A percentile compares a stretch with the other conserved stretches of the same genome.
phyloP scores from a whole-genome alignment of 2,329 filamentous ascomycete genomes.

The Penicillium italicum region DNA sequence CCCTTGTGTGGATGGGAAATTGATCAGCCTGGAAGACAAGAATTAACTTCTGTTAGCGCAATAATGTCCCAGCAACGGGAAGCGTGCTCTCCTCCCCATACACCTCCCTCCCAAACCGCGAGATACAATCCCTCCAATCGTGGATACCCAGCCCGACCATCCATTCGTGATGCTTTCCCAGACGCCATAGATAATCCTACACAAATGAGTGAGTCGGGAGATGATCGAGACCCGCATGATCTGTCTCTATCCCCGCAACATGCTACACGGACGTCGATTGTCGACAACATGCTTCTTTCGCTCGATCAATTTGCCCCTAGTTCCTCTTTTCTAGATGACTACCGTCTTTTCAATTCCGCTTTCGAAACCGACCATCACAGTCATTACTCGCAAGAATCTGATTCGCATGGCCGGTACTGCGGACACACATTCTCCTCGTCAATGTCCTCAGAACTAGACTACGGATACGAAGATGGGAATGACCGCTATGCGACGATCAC shows the following conservation, averaged over 20 bases:
- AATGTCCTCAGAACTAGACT: conserved; percentile 55
- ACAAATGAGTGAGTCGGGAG: conserved; percentile 36
- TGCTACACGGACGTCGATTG: conserved; percentile 81
- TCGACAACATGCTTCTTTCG: conserved; percentile 92
- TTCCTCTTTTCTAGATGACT: conserved; percentile 36
- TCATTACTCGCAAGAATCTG: conserved; percentile 29
- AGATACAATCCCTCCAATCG: conserved; percentile 32
- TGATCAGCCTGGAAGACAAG: conserved; percentile 6
- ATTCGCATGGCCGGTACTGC: conserved; percentile 45
- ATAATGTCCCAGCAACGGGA: conserved; percentile 31
- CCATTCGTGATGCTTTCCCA: conserved; percentile 42
- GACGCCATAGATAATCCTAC: conserved; percentile 37
- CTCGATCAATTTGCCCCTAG: conserved; percentile 68
- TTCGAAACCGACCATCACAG: conserved; percentile 40
- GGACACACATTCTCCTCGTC: conserved; percentile 61
- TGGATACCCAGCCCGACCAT: conserved; percentile 28
- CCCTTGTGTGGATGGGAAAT: neutral
- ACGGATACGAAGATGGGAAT: conserved; percentile 36
- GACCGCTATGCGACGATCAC: conserved; percentile 43
- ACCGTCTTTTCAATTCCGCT: conserved; percentile 39
- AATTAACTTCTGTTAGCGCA: conserved; percentile 16
- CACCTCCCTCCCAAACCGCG: conserved; percentile 37
- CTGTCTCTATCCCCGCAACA: conserved; percentile 73
- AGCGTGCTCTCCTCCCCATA: conserved; percentile 38
- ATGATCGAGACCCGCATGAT: conserved; percentile 61